These are phyloP conservation scores for Geotrichum aggregatum DNA, from an alignment of 1,139 yeast species.

Conservation along the genomic window DNA sequence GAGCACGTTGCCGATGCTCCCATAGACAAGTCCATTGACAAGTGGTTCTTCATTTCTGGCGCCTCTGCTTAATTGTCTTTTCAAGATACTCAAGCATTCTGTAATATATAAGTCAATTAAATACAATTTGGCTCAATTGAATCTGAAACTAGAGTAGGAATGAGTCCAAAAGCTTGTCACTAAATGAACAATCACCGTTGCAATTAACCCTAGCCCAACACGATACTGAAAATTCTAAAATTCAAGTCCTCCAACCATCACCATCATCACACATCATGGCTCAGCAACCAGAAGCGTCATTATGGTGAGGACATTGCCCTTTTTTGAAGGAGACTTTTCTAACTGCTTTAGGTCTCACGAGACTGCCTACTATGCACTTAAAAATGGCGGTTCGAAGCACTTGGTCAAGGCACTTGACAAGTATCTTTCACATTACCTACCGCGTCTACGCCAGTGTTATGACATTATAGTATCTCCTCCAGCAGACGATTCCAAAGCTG, in stretches of 20 bases:
- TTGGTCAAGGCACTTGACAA: constrained; percentile 25
- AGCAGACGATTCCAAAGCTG: background rate
- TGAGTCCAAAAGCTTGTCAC: background rate
- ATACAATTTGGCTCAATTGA: background rate
- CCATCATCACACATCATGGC: constrained; percentile 5
- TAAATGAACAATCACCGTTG: too few species aligned
- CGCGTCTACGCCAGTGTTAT: constrained; percentile 27
- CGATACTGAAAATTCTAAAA: too few species aligned
- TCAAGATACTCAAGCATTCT: background rate
- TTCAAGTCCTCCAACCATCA: too few species aligned
- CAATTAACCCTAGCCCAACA: too few species aligned
- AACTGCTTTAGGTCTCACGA: constrained; percentile 28
- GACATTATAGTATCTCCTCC: constrained; percentile 21
- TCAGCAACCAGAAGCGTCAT: constrained; percentile 14
- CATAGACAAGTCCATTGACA: constrained; percentile 93
- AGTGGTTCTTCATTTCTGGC: constrained; percentile 84
- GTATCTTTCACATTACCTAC: constrained; percentile 25
- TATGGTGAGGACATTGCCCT: constrained; percentile 22
- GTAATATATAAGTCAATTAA: background rate
- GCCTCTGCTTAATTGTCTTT: constrained; percentile 18
- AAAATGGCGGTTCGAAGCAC: constrained; percentile 23
- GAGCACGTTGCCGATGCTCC: constrained; percentile 76
- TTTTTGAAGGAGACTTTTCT: background rate
- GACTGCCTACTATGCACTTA: constrained; percentile 30
- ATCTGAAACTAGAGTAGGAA: background rate